Conservation (phyloP, 768 basidiomycete genomes). For the Rhizopogon salebrosus region DNA sequence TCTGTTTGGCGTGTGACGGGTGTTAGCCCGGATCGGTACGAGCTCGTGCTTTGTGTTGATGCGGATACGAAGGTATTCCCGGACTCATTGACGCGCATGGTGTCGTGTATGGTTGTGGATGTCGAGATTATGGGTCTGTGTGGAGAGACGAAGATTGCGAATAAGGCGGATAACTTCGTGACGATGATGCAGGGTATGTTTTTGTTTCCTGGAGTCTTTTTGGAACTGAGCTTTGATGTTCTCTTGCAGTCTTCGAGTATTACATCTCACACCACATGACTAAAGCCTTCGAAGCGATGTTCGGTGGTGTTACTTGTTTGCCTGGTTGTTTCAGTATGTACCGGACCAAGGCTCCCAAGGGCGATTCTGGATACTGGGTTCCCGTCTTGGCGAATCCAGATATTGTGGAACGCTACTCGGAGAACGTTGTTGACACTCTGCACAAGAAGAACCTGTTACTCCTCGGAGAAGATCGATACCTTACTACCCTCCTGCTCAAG, state of each 20-base stretch:
- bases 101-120: conserved; percentile 94
- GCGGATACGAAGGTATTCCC: conserved; percentile 99
- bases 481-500: conserved; percentile 95
- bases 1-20: conserved; percentile 94
- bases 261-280: conserved; percentile 99
- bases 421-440: conserved; percentile 97
- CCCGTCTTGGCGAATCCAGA: conserved; percentile 98
- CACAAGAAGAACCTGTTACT: conserved; percentile 99
- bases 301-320: conserved; percentile 98
- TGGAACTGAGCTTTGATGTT: conserved; percentile 3
- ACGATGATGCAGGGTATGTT: conserved; percentile 98
- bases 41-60: conserved; percentile 93
- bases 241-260: conserved; percentile 86
- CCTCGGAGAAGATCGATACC: conserved; percentile 98
- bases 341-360: conserved; percentile 99
- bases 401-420: conserved; percentile 97
- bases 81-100: conserved; percentile 94
- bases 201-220: not conserved
- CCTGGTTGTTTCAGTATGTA: conserved; percentile 99
- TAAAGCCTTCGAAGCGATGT: conserved; percentile 99
- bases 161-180: conserved; percentile 97
- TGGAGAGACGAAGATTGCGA: conserved; percentile 99
- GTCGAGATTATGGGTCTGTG: conserved; percentile 98
- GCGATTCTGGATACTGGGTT: conserved; percentile 93
- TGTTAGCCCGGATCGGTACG: conserved; percentile 92